These are phyloP conservation scores for Conticribra weissflogii DNA, from an alignment of 108 stramenopile genomes.

Conservation along the genomic window DNA sequence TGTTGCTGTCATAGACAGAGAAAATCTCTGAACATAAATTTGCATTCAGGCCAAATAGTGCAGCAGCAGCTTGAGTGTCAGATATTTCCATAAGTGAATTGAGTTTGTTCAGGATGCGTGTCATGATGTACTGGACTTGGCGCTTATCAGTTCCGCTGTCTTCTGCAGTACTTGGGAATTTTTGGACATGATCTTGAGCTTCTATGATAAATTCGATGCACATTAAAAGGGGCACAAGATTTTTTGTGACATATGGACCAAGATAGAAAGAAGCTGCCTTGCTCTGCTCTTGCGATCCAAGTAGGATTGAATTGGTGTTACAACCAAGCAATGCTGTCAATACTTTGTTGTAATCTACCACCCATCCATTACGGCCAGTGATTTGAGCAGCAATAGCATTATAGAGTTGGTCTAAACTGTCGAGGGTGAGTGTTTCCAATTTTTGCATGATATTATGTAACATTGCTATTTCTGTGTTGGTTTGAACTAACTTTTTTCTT, in stretches of 20 bases:
- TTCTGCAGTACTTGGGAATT: conserved; percentile 8
- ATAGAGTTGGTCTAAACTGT: not conserved
- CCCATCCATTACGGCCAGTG: not conserved
- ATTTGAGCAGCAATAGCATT: not conserved
- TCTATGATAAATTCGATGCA: not conserved
- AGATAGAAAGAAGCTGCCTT: not conserved
- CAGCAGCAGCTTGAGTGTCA: conserved; percentile 3
- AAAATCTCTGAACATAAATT: conserved; percentile 2
- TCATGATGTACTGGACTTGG: not conserved
- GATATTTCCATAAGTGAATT: conserved; percentile 9
- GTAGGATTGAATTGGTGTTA: not conserved
- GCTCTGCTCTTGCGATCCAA: conserved; percentile 2
- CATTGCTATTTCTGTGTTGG: not conserved
- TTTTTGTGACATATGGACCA: conserved; percentile 1
- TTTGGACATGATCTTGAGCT: conserved; percentile 1
- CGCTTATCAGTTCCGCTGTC: not conserved
- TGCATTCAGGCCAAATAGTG: conserved; percentile 2
- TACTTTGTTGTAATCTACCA: not conserved
- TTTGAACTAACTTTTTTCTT: not conserved
- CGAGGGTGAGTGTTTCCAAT: not conserved
- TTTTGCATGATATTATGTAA: not conserved
- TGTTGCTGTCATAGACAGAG: not conserved
- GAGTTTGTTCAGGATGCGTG: not conserved
- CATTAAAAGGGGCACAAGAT: not conserved
- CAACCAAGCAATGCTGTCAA: not conserved